Conservation (phyloP, 371 early-diverging fungal genomes). For the Circinella umbellata region DNA sequence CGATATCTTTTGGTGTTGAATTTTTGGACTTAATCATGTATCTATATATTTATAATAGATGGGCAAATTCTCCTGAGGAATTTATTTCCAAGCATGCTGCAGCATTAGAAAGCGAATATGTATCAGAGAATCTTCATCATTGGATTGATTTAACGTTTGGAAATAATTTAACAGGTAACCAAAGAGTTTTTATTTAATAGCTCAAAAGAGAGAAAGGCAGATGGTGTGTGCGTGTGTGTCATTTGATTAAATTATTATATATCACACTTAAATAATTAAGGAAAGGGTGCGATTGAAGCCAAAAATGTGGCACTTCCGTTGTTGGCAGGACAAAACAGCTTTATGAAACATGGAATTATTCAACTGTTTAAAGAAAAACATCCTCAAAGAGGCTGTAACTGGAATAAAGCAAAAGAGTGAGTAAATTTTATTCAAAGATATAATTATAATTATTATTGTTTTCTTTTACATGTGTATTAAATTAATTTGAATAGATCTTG, state of each 20-base stretch:
- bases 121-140: constrained; percentile 72
- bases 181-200: neutral
- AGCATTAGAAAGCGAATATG: constrained; percentile 82
- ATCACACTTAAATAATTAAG: neutral
- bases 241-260: too few species aligned
- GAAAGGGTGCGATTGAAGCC: constrained; percentile 78
- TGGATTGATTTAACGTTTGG: constrained; percentile 92
- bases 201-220: too few species aligned
- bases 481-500: constrained; percentile 1
- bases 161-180: constrained; percentile 66
- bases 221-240: too few species aligned
- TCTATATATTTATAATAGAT: constrained; percentile 25
- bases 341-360: constrained; percentile 78
- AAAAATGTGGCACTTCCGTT: constrained; percentile 74
- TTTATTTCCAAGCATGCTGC: constrained; percentile 71
- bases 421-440: neutral
- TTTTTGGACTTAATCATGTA: too few species aligned
- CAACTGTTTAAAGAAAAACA: constrained; percentile 78
- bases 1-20: neutral
- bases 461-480: too few species aligned
- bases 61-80: constrained; percentile 72
- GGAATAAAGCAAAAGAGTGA: constrained; percentile 33
- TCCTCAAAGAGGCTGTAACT: constrained; percentile 63
- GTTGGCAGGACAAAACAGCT: constrained; percentile 66
- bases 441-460: too few species aligned